Percentiles rank a stretch among this genome's conserved stretches.
Evolutionary conservation across 495 filamentous ascomycete species (phyloP).

Genomic region (Penicillium steckii): DNA sequence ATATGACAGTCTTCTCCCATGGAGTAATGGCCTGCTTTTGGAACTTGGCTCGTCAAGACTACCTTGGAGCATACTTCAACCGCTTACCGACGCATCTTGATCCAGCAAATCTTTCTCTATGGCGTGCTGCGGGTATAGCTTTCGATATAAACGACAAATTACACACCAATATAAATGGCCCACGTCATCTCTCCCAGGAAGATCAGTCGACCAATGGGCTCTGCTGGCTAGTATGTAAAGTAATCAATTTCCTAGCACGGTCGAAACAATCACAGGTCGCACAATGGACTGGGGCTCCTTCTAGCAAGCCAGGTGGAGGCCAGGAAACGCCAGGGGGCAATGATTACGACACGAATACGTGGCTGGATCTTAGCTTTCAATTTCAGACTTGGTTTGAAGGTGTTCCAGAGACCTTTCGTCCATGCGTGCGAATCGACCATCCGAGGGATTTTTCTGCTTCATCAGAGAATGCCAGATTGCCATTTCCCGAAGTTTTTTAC

Average conservation of each 20-base stretch:
- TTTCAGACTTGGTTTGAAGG: constrained; percentile 43
- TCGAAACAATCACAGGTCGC: constrained; percentile 36
- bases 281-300: constrained; percentile 30
- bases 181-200: constrained; percentile 21
- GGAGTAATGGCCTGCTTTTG: constrained; percentile 40
- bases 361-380: constrained; percentile 39
- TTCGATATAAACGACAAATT: constrained; percentile 31
- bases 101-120: constrained; percentile 30
- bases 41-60: constrained; percentile 42
- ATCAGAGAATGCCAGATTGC: constrained; percentile 19
- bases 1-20: constrained; percentile 23
- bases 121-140: constrained; percentile 36
- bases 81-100: constrained; percentile 33
- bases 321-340: constrained; percentile 1
- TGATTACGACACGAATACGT: constrained; percentile 28
- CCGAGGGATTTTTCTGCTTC: constrained; percentile 31
- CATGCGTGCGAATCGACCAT: constrained; percentile 37
- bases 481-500: constrained; percentile 42
- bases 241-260: constrained; percentile 39
- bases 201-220: constrained; percentile 37
- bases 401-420: constrained; percentile 41
- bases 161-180: not conserved
- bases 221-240: constrained; percentile 36
- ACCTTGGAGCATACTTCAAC: constrained; percentile 38
- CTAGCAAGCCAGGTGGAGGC: constrained; percentile 5